phyloP scores from a whole-genome alignment of 2,329 filamentous ascomycete genomes.

The Coleophoma crateriformis region DNA sequence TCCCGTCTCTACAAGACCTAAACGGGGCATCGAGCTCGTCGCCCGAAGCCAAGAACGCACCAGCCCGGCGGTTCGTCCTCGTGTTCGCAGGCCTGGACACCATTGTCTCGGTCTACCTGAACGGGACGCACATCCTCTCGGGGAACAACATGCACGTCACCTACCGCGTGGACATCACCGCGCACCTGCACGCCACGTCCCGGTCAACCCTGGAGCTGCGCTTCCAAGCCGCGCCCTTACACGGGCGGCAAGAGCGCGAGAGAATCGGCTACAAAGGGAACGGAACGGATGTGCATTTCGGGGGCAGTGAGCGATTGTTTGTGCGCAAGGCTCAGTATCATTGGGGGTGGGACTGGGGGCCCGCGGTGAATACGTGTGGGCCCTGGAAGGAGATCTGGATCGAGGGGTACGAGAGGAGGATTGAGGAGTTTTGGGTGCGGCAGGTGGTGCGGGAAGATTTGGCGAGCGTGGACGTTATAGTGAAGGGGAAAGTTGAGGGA shows the following conservation, averaged over 20 bases:
- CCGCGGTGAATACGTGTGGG: slow-evolving; percentile 54
- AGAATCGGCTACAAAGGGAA: slow-evolving; percentile 30
- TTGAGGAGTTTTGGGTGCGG: slow-evolving; percentile 51
- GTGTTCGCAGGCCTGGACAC: slow-evolving; percentile 52
- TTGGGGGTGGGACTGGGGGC: slow-evolving; percentile 67
- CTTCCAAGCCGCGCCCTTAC: slow-evolving; percentile 16
- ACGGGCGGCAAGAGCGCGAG: slow-evolving; percentile 16
- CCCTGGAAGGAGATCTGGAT: slow-evolving; percentile 63
- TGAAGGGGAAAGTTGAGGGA: slow-evolving; percentile 44
- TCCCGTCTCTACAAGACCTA: slow-evolving; percentile 19
- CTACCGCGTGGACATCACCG: slow-evolving; percentile 42
- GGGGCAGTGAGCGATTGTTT: slow-evolving; percentile 36
- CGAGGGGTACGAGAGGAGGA: slow-evolving; percentile 53
- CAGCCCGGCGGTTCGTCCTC: slow-evolving; percentile 27
- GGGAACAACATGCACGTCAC: slow-evolving; percentile 49
- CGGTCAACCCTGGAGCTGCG: slow-evolving; percentile 12
- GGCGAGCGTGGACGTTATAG: slow-evolving; percentile 20
- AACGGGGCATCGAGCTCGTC: slow-evolving; percentile 10
- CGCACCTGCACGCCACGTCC: slow-evolving; percentile 18
- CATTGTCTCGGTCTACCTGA: slow-evolving; percentile 43
- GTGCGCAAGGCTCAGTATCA: slow-evolving; percentile 65
- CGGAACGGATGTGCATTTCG: slow-evolving; percentile 41
- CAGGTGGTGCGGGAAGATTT: slow-evolving; percentile 16
- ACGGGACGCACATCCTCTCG: slow-evolving; percentile 39
- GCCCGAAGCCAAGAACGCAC: no score